A percentile compares a stretch with the other conserved stretches of the same genome.
phyloP scores from a whole-genome alignment of 306 rosid genomes.

The Vigna radiata region DNA sequence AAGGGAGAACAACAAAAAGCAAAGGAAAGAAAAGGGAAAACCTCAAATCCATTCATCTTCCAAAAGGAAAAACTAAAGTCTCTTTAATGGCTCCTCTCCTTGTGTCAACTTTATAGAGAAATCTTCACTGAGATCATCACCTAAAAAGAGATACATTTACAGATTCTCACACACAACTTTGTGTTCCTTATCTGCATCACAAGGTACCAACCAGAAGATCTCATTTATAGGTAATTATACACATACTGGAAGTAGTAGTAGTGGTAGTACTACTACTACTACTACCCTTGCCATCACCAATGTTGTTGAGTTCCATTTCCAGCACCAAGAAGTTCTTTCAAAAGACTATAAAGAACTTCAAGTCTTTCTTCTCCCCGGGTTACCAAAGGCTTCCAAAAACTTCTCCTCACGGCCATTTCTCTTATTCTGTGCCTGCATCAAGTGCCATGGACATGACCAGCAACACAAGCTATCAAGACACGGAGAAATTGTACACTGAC shows the following conservation, averaged over 20 bases:
- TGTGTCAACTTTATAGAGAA: constrained; percentile 56
- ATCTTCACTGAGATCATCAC: constrained; percentile 48
- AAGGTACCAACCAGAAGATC: constrained; percentile 39
- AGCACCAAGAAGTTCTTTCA: constrained; percentile 79
- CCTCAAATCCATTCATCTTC: constrained; percentile 1
- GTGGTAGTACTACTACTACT: no score
- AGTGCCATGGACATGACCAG: constrained; percentile 37
- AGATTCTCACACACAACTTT: constrained; percentile 31
- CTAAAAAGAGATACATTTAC: constrained; percentile 39
- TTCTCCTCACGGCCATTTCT: constrained; percentile 43
- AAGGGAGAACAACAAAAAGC: constrained; percentile 47
- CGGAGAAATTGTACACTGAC: constrained; percentile 57
- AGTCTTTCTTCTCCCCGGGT: constrained; percentile 64
- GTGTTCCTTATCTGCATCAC: constrained; percentile 35
- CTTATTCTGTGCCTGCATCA: constrained; percentile 39
- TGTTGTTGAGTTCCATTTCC: constrained; percentile 76
- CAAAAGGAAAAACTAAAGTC: constrained; percentile 34
- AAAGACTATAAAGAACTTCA: constrained; percentile 71
- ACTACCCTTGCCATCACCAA: constrained; percentile 38
- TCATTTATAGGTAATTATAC: constrained; percentile 7
- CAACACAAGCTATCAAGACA: constrained; percentile 47
- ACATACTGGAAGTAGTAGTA: background rate
- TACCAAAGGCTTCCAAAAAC: constrained; percentile 82
- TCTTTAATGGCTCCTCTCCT: constrained; percentile 61
- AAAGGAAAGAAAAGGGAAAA: constrained; percentile 7